Conservation (phyloP, 2,329 filamentous ascomycete species). For the Diaporthe citrichinensis region DNA sequence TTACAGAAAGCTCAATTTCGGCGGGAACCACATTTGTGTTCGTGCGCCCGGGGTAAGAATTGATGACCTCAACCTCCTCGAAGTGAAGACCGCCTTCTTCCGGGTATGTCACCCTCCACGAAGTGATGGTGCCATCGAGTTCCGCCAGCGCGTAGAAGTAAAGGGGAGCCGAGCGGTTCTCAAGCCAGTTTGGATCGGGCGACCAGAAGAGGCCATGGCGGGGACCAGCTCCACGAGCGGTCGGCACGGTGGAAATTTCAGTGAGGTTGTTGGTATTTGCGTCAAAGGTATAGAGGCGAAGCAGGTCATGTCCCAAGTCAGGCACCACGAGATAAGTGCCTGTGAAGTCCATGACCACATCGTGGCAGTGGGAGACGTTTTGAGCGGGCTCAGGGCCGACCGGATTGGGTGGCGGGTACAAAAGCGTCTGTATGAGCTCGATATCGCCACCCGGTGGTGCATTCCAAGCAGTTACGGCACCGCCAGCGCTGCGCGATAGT, state of each 20-base stretch:
- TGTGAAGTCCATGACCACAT: constrained; percentile 1
- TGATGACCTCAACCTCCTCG: not conserved
- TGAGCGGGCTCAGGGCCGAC: not conserved
- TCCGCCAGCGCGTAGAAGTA: constrained; percentile 10
- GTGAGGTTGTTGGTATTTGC: not conserved
- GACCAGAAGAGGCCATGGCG: not conserved
- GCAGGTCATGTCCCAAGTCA: not conserved
- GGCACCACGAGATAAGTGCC: not conserved
- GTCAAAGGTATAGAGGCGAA: not conserved
- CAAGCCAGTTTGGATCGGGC: not conserved
- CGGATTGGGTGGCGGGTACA: constrained; percentile 6
- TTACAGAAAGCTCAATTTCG: constrained; percentile 3
- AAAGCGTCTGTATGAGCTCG: not conserved
- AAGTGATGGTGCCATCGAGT: not conserved
- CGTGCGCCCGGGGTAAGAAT: not conserved
- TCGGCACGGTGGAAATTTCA: constrained; percentile 4
- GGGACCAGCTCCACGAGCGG: constrained; percentile 7
- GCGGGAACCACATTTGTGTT: not conserved
- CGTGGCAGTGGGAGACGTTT: constrained; percentile 4
- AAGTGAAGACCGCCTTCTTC: not conserved
- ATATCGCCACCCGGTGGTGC: not conserved
- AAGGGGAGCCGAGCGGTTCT: not conserved
- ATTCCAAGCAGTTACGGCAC: not conserved
- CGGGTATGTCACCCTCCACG: constrained; percentile 1
- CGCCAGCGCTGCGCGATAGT: not conserved